Conservation (phyloP, 1,284 basidiomycete genomes). For the Amylostereum areolatum region DNA sequence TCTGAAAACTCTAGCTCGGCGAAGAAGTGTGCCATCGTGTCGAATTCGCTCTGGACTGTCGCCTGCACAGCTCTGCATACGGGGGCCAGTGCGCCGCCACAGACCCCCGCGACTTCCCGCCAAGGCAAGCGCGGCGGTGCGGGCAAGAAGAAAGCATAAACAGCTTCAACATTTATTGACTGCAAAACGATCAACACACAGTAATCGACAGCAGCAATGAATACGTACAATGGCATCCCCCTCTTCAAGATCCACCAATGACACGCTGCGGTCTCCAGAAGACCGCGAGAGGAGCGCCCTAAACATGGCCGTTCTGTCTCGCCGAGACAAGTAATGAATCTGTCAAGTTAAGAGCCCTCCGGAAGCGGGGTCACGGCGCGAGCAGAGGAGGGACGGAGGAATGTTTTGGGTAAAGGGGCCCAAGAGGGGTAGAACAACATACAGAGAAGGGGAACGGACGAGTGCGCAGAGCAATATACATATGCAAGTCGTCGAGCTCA, state of each 20-base stretch:
- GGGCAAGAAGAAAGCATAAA: conserved; percentile 14
- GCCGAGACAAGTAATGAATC: too few species aligned
- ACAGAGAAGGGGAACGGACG: not conserved
- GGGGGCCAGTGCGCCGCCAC: conserved; percentile 21
- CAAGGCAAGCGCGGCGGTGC: conserved; percentile 20
- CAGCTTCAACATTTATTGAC: conserved; percentile 21
- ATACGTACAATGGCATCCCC: not conserved
- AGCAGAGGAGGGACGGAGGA: not conserved
- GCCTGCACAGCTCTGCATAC: conserved; percentile 18
- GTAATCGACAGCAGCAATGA: not conserved
- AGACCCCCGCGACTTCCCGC: conserved; percentile 19
- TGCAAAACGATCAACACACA: conserved; percentile 2
- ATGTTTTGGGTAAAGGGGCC: not conserved
- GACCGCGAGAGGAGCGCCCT: not conserved
- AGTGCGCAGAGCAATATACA: not conserved
- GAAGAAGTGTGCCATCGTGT: conserved; percentile 21
- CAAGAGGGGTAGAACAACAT: not conserved
- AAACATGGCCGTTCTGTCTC: not conserved
- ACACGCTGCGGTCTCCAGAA: not conserved
- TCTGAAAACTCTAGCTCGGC: conserved; percentile 17
- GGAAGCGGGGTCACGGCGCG: not conserved
- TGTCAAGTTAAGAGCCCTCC: too few species aligned
- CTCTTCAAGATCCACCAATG: not conserved
- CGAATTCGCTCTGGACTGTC: conserved; percentile 21
- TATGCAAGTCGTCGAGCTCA: not conserved